Evolutionary conservation across 1,139 yeast genomes (phyloP), one percentile per base, ranked within the genome.

Genomic region (Lodderomyces theae): DNA sequence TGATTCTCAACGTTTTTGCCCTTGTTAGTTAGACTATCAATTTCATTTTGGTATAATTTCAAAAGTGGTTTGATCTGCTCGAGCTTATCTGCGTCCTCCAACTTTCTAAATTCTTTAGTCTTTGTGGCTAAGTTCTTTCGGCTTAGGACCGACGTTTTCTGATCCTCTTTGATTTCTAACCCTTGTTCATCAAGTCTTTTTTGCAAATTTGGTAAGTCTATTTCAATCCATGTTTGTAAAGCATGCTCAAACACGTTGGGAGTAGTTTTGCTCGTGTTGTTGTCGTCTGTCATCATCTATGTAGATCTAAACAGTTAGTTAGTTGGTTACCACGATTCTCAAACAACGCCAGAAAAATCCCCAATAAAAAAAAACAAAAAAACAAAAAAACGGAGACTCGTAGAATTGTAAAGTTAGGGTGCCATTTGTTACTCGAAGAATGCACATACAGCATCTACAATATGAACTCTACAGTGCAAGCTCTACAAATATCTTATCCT

Each of bases 1-100:
- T 80, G 72, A 28, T 73, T 70, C 56, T 92, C 97, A 1, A 86
- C 80, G 38, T 63, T 70, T 56, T 89, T 88, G 47, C 87, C 80
- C 51, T 92, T 79, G 51, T 78, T 80, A 3, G 97, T 87, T 49
- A 92, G 69, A 34, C 72, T 68, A 58, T 92, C 98, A 53, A 92
- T 86, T 58, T 89, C 97, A 45, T 81, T 77, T 60, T 92, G 98
- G 58, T 92, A 92, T 34, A 80, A 69, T 61, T 90, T 92, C 47
- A 92, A 70, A 35, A 92, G 63, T 4, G 70, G 63, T 51, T 86
- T 86, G 57, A 87, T 66, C 51, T 83, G 82, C 1, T 58, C 67
- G 37, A 89, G 63, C 58, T 88, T 90, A 41, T 75, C 82, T 4
- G 71, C 77, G 45, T 84, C 86, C 0, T 72, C 69, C 26, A 88